Conservation (phyloP, 1,284 basidiomycete genomes). For the Apiotrichum veenhuisii region DNA sequence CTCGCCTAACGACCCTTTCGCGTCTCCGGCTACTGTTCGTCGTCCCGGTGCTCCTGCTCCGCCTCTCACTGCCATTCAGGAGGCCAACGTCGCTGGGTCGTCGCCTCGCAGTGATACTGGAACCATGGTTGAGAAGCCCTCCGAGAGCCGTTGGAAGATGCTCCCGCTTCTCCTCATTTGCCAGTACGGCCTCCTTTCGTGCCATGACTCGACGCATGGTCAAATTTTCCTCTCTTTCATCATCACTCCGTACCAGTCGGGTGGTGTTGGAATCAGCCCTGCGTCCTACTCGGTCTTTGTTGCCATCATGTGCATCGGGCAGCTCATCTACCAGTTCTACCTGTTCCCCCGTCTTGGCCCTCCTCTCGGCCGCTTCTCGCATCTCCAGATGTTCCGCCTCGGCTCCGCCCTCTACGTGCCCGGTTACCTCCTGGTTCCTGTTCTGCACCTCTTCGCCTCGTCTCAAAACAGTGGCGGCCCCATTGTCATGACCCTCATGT, state of each 20-base stretch:
- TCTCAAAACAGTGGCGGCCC: constrained; percentile 39
- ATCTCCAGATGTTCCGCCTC: constrained; percentile 50
- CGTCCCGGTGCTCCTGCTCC: constrained; percentile 12
- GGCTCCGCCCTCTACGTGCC: constrained; percentile 47
- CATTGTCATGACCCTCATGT: constrained; percentile 47
- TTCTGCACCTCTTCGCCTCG: constrained; percentile 44
- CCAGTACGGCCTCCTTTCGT: constrained; percentile 48
- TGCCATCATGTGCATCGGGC: constrained; percentile 50
- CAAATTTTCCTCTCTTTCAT: constrained; percentile 51
- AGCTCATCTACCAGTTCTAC: constrained; percentile 51
- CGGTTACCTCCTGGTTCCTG: constrained; percentile 47
- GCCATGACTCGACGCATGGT: constrained; percentile 49
- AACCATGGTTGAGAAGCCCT: constrained; percentile 24
- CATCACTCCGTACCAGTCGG: constrained; percentile 45
- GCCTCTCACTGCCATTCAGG: constrained; percentile 41
- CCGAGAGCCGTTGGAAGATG: constrained; percentile 32
- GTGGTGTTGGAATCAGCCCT: constrained; percentile 49
- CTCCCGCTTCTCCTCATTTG: constrained; percentile 46
- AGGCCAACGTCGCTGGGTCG: constrained; percentile 25
- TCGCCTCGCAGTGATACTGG: background rate
- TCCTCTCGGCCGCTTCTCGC: constrained; percentile 47
- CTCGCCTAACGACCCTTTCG: constrained; percentile 33
- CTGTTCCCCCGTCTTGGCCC: constrained; percentile 50
- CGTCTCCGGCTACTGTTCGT: constrained; percentile 21
- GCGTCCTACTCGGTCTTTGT: constrained; percentile 50